Conservation (phyloP, 2,329 filamentous ascomycete species). For the Fusarium sp. region DNA sequence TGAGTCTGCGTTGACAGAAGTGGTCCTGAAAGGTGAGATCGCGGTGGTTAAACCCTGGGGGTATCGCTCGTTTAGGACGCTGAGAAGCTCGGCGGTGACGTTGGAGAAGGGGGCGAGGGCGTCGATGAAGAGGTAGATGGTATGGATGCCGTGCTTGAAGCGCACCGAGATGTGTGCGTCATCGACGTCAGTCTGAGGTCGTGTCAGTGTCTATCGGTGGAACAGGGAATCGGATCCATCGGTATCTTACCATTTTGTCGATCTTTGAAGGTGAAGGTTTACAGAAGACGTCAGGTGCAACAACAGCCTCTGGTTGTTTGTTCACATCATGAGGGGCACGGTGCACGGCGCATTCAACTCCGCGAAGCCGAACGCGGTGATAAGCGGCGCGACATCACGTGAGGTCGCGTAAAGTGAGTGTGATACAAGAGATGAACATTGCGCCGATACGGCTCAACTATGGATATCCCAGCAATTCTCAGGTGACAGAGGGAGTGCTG, state of each 20-base stretch:
- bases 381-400: conserved; percentile 35
- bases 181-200: conserved; percentile 50
- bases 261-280: conserved; percentile 15
- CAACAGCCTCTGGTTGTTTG: conserved; percentile 1
- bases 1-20: conserved; percentile 57
- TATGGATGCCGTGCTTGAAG: conserved; percentile 80
- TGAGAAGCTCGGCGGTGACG: conserved; percentile 70
- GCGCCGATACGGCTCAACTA: neutral
- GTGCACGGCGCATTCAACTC: neutral
- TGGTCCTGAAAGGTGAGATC: conserved; percentile 51
- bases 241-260: conserved; percentile 33
- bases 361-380: conserved; percentile 12
- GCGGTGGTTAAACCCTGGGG: conserved; percentile 63
- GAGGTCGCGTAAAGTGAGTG: conserved; percentile 25
- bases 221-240: neutral
- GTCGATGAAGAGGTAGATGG: conserved; percentile 76
- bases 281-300: conserved; percentile 9
- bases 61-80: conserved; percentile 69
- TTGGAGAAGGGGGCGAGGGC: conserved; percentile 68
- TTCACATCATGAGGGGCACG: conserved; percentile 16
- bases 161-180: conserved; percentile 73
- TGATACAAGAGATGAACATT: too few species aligned
- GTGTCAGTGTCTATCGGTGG: conserved; percentile 6
- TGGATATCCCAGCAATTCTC: neutral
- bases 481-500: neutral